Evolutionary conservation across 2,329 filamentous ascomycete genomes (phyloP).

Genomic region (Ascochyta clinopodiicola): DNA sequence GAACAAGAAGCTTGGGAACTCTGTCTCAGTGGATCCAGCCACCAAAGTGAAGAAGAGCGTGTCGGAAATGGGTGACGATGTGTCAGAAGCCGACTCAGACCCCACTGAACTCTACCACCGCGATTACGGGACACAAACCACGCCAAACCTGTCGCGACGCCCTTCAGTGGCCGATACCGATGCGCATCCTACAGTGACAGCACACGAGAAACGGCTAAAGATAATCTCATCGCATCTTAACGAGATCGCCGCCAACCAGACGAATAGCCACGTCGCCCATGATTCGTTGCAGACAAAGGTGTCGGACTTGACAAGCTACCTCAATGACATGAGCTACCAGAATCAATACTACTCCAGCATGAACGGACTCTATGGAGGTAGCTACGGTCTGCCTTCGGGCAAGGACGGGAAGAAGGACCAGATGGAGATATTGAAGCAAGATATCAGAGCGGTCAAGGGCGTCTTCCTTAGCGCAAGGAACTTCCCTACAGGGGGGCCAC

Average conservation of each 20-base stretch:
- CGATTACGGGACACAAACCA: conserved; percentile 81
- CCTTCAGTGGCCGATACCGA: conserved; percentile 34
- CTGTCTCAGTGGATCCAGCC: conserved; percentile 68
- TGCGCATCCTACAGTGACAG: conserved; percentile 38
- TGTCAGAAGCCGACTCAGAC: conserved; percentile 62
- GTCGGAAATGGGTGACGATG: conserved; percentile 44
- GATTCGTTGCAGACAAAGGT: conserved; percentile 58
- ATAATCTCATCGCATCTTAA: conserved; percentile 59
- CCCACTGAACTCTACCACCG: conserved; percentile 83
- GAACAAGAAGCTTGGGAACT: conserved; percentile 62
- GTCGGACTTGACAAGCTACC: conserved; percentile 66
- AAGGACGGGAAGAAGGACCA: conserved; percentile 71
- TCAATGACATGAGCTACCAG: conserved; percentile 57
- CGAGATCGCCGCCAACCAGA: conserved; percentile 58
- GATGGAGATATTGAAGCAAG: conserved; percentile 74
- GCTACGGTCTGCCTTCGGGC: conserved; percentile 37
- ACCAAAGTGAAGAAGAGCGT: conserved; percentile 37
- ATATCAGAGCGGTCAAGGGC: conserved; percentile 80
- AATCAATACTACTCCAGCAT: conserved; percentile 52
- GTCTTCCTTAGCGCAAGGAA: conserved; percentile 76
- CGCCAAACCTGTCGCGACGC: conserved; percentile 56
- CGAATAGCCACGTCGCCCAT: conserved; percentile 59
- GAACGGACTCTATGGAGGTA: conserved; percentile 44
- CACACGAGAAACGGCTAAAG: conserved; percentile 56
- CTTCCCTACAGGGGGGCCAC: conserved; percentile 59